Base-by-base conservation (phyloP, 2,329 filamentous ascomycete genomes). In the Botrytis pseudocinerea region DNA sequence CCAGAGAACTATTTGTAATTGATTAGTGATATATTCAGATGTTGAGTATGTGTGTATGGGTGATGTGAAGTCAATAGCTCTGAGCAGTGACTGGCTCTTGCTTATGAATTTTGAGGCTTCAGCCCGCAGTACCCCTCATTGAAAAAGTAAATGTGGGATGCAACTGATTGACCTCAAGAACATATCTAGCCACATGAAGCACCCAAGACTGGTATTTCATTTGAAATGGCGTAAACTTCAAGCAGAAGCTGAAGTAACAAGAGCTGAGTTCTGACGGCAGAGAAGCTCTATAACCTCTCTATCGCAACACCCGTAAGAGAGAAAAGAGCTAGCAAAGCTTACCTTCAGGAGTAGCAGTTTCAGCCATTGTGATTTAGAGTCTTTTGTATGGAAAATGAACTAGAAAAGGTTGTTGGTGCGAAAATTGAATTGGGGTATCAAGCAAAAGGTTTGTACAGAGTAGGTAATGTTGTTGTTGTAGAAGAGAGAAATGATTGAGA, bases 1-100 rank as follows among this genome's bases (percentile, higher is more conserved):
- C 96, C 96, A 99, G 84, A 94, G 92, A 80, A 99, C 96, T 98
- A 80, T 62, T 42, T 44, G 1, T n/a, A 42, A 44, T 61, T 44
- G 4, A 28, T 70, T 63, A 73, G 64, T 42, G 16, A 48, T 10
- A 32, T 63, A 25, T 63, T 25, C 42, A 70, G 10, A 44, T 16
- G 42, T 40, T 8, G 6, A 44, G 38, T 0, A 57, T 57, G 14
- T 73, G 38, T 57, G 14, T 54, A 32, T 54, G 48, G 2, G 61
- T 65, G 32, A 10, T 25, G 25, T 62, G 25, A 14, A 40, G 7
- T 32, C n/a, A 9, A 22, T 48, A 25, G 7, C 18, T 46, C 44
- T 28, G 44, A 64, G 42, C 51, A 48, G 16, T 48, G 28, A 40
- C 35, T 48, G 70, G 62, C 38, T 42, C 48, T 61, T 72, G 70